Percentiles rank a stretch among this genome's conserved stretches.
phyloP scores from a whole-genome alignment of 768 basidiomycete species.

The Rhodotorula babjevae region DNA sequence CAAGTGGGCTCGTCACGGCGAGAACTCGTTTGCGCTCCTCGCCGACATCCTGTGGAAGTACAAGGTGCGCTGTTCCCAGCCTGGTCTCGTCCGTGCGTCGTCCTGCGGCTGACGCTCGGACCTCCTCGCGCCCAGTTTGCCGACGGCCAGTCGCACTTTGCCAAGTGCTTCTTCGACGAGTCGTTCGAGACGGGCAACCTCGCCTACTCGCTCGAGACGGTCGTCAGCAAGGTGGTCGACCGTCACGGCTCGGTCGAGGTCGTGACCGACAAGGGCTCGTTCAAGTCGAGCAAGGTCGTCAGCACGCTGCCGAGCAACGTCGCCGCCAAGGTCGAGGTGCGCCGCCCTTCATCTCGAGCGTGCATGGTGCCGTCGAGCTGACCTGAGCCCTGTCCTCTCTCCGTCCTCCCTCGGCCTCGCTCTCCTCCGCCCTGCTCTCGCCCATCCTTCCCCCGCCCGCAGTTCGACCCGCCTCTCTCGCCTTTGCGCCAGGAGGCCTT shows the following conservation, averaged over 20 bases:
- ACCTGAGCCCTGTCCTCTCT: too few relatives aligned
- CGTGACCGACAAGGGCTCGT: slow-evolving; percentile 6
- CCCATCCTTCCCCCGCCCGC: too few relatives aligned
- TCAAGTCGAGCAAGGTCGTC: slow-evolving; percentile 8
- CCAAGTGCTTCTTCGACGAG: slow-evolving; percentile 11
- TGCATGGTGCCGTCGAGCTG: too few relatives aligned
- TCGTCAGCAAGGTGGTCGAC: not conserved
- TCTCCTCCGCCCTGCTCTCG: too few relatives aligned
- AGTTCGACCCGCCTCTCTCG: not conserved
- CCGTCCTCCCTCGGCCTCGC: too few relatives aligned
- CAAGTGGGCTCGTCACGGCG: slow-evolving; percentile 9
- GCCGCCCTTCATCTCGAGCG: too few relatives aligned
- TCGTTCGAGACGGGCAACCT: not conserved
- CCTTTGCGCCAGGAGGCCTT: slow-evolving; percentile 3
- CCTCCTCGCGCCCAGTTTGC: not conserved
- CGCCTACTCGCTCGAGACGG: not conserved
- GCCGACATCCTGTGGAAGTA: not conserved
- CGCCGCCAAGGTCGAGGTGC: slow-evolving; percentile 1
- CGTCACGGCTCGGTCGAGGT: slow-evolving; percentile 13
- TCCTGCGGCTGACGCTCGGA: not conserved
- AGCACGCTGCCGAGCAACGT: slow-evolving; percentile 6
- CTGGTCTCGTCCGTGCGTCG: not conserved
- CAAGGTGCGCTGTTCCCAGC: too few relatives aligned
- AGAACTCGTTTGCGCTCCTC: not conserved
- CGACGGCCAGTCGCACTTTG: slow-evolving; percentile 12